These are phyloP conservation scores for Fragilaria crotonensis DNA, from an alignment of 108 stramenopile species.

Conservation along the genomic window DNA sequence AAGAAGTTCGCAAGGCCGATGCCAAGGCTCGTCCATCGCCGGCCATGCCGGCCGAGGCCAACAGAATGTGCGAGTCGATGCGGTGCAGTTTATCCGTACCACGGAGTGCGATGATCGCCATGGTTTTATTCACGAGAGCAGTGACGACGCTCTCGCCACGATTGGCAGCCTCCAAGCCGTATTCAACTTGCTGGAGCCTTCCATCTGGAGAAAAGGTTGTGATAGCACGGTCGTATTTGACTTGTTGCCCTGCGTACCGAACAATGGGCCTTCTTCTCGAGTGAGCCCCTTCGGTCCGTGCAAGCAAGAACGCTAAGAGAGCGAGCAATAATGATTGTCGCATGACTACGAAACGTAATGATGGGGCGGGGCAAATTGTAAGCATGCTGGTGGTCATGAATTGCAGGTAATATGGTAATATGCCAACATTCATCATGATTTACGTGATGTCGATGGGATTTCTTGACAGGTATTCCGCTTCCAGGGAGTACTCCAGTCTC, in stretches of 20 bases:
- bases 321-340: too few species aligned
- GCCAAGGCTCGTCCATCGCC: constrained; percentile 63
- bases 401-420: too few species aligned
- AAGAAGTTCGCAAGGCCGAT: constrained; percentile 33
- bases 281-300: too few species aligned
- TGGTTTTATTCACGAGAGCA: constrained; percentile 14
- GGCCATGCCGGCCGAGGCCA: constrained; percentile 58
- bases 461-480: too few species aligned
- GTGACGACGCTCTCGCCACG: constrained; percentile 31
- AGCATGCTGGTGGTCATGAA: too few species aligned
- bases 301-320: too few species aligned
- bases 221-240: constrained; percentile 69
- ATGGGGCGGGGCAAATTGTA: too few species aligned
- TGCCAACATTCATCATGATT: too few species aligned
- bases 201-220: constrained; percentile 62
- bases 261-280: constrained; percentile 30
- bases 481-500: too few species aligned
- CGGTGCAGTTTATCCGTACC: constrained; percentile 29
- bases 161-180: constrained; percentile 53
- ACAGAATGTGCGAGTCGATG: constrained; percentile 29
- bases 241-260: neutral
- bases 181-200: constrained; percentile 64
- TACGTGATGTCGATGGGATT: too few species aligned
- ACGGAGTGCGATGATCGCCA: too few species aligned
- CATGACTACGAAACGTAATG: too few species aligned